A percentile compares a stretch with the other conserved stretches of the same genome.
phyloP scores from a whole-genome alignment of 2,329 filamentous ascomycete genomes.

The Fusarium drepaniforme region DNA sequence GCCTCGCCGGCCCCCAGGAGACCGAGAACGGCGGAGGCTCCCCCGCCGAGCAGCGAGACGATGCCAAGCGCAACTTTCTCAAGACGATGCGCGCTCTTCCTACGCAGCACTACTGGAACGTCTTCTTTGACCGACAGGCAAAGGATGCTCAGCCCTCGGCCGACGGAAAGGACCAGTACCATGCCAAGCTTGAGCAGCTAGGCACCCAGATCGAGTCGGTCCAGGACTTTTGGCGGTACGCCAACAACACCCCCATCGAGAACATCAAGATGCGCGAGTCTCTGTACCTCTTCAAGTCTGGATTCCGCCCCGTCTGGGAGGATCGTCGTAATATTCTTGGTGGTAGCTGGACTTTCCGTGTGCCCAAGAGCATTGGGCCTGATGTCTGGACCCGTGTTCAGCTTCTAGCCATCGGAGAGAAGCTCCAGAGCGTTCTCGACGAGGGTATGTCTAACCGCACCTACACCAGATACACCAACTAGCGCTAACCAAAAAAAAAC shows the following conservation, averaged over 20 bases:
- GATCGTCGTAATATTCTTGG: slow-evolving; percentile 88
- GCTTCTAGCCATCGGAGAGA: slow-evolving; percentile 85
- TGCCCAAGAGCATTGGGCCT: slow-evolving; percentile 79
- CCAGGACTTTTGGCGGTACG: slow-evolving; percentile 87
- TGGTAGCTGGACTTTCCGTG: slow-evolving; percentile 92
- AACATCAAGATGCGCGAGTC: slow-evolving; percentile 83
- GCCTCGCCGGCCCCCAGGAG: slow-evolving; percentile 71
- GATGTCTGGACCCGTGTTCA: slow-evolving; percentile 87
- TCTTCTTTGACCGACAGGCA: slow-evolving; percentile 73
- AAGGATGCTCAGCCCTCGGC: slow-evolving; percentile 48
- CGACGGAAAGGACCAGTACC: slow-evolving; percentile 57
- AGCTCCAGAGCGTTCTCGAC: slow-evolving; percentile 79
- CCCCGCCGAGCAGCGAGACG: slow-evolving; percentile 79
- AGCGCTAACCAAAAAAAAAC: slow-evolving; percentile 15
- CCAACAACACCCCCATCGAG: slow-evolving; percentile 83
- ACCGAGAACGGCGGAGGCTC: slow-evolving; percentile 72
- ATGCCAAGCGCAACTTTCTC: slow-evolving; percentile 86
- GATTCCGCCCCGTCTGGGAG: slow-evolving; percentile 83
- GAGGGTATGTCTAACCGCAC: slow-evolving; percentile 60
- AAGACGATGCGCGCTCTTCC: slow-evolving; percentile 79
- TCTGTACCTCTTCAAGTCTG: slow-evolving; percentile 83
- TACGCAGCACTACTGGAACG: slow-evolving; percentile 84
- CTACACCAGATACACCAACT: neutral
- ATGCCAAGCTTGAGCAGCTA: slow-evolving; percentile 70
- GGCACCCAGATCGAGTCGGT: slow-evolving; percentile 79